Evolutionary conservation across 495 filamentous ascomycete species (phyloP).

Genomic region (Tuber magnatum): DNA sequence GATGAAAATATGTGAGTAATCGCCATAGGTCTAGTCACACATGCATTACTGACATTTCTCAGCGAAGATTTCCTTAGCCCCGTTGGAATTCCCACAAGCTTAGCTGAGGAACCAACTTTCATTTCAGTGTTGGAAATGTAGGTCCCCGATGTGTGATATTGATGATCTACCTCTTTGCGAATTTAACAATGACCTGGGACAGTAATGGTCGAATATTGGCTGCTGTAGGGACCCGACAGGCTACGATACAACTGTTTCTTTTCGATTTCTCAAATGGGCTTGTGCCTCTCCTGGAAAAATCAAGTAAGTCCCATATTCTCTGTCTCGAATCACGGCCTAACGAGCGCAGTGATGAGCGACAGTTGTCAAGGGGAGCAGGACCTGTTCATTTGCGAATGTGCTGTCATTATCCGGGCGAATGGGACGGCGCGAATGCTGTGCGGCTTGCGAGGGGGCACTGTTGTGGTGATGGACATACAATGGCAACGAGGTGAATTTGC

Average conservation of each 20-base stretch:
- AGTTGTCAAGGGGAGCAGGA: constrained; percentile 23
- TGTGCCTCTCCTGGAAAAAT: constrained; percentile 27
- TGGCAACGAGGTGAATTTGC: constrained; percentile 27
- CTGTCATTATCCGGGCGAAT: constrained; percentile 25
- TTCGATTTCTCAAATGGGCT: constrained; percentile 35
- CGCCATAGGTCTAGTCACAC: neutral
- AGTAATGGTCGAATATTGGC: constrained; percentile 30
- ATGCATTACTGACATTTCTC: constrained; percentile 3
- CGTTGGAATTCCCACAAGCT: constrained; percentile 25
- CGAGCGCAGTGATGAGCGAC: constrained; percentile 25
- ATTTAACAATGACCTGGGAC: constrained; percentile 5
- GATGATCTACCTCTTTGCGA: neutral
- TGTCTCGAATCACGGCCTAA: constrained; percentile 9
- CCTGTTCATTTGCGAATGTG: constrained; percentile 39
- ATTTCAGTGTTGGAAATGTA: constrained; percentile 36
- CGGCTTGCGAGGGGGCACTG: constrained; percentile 37
- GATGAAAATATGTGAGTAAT: constrained; percentile 28
- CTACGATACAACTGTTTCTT: constrained; percentile 35
- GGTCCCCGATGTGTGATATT: constrained; percentile 6
- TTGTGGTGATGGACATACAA: constrained; percentile 29
- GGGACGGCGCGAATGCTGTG: constrained; percentile 31
- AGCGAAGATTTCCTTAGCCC: constrained; percentile 36
- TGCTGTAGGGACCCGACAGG: constrained; percentile 36
- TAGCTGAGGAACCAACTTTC: constrained; percentile 38
- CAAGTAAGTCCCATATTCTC: constrained; percentile 22